Base-by-base conservation (phyloP, 176 grass and related monocot genomes). In the Triticum timopheevii region DNA sequence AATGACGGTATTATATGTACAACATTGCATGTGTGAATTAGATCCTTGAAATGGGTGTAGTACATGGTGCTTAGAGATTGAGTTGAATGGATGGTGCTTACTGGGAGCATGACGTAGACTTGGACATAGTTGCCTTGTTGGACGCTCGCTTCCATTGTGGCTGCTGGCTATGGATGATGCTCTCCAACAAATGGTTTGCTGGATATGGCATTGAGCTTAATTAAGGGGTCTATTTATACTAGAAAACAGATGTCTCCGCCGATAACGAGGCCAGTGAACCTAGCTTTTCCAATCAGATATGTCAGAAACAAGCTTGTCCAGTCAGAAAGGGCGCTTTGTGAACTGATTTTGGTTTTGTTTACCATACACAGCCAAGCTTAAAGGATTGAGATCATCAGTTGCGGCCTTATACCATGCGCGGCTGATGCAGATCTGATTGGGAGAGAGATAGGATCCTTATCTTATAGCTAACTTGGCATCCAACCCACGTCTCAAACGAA, bases 71-170 rank as follows among this genome's bases (percentile, higher is more conserved):
- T 30, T 15, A 68, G 27, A 7, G 65, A 9, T 42, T 19, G 19
- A 22, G 6, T 22, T 59, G 56, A 59, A 59, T 9, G 40, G 49
- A 49, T 23, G 70, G 33, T 76, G 68, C 93, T 89, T 88, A 95
- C 93, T 13, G 88, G 90, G 69, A 95, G 86, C 93, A 92, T 95
- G 80, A 91, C 90, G 69, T 87, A 90, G 71, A 91, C 88, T 67
- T 87, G 86, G 69, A 95, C 86, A 61, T 92, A 95, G 86, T 95
- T 95, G 61, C 71, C 88, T 36, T 82, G 12, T 47, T 13, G 44
- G 86, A 82, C 63, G 77, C 82, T 86, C 77, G 9, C 62, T 1
- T 64, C 80, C 68, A 87, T 85, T 69, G 81, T 76, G 20, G 75
- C 45, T 80, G 61, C 59, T 75, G 61, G 22, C 68, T 80, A 28